phyloP scores from a whole-genome alignment of 495 filamentous ascomycete genomes.

The Talaromyces thailandensis region DNA sequence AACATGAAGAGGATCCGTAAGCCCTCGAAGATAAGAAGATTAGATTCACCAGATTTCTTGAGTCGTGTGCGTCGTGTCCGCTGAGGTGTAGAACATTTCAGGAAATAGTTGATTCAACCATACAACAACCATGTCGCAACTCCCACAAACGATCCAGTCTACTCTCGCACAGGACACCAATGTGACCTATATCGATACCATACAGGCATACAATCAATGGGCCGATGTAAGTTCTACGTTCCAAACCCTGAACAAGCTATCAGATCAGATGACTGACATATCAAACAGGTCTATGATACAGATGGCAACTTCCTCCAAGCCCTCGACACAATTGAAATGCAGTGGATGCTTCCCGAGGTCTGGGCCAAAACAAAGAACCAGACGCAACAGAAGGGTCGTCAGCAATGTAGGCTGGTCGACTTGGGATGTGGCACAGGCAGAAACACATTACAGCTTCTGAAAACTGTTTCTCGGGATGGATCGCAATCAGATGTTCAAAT shows the following conservation, averaged over 20 bases:
- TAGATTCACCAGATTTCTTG: neutral
- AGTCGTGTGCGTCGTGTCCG: neutral
- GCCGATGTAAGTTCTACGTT: constrained; percentile 18
- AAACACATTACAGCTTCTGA: constrained; percentile 51
- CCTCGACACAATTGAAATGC: constrained; percentile 53
- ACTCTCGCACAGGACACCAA: neutral
- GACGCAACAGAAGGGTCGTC: constrained; percentile 5
- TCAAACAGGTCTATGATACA: constrained; percentile 50
- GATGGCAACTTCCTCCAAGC: constrained; percentile 69
- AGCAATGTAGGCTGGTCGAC: constrained; percentile 32
- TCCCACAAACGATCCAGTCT: constrained; percentile 1
- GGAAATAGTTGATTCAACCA: neutral
- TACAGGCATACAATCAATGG: constrained; percentile 36
- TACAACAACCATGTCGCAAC: constrained; percentile 1
- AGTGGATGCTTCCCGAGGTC: constrained; percentile 43
- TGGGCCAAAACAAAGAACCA: constrained; percentile 22
- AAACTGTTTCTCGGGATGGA: constrained; percentile 8
- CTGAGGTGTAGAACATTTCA: neutral
- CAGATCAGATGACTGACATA: neutral
- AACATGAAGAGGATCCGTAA: too few species aligned
- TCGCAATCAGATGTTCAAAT: constrained; percentile 17
- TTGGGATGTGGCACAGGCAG: constrained; percentile 65
- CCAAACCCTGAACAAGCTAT: constrained; percentile 7
- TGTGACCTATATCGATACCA: constrained; percentile 23
- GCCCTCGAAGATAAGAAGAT: neutral